Conservation (phyloP, 345 rosid species). For the Isatis tinctoria region DNA sequence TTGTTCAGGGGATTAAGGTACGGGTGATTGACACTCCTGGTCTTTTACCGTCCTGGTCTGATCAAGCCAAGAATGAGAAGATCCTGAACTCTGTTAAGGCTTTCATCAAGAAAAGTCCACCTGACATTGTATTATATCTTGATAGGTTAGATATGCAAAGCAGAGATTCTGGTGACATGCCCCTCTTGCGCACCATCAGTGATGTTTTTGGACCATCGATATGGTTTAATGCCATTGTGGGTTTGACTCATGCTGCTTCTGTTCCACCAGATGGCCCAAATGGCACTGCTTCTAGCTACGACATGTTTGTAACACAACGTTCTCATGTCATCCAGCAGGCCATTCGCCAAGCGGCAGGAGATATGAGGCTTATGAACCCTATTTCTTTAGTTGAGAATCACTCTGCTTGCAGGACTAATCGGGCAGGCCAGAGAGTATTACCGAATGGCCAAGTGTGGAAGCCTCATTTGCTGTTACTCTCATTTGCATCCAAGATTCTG, state of each 20-base stretch:
- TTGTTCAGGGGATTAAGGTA: slow-evolving; percentile 97
- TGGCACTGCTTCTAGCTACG: slow-evolving; percentile 91
- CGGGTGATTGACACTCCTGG: slow-evolving; percentile 98
- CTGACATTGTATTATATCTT: slow-evolving; percentile 94
- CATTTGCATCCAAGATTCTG: slow-evolving; percentile 96
- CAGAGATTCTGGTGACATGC: slow-evolving; percentile 95
- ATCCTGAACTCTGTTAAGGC: slow-evolving; percentile 74
- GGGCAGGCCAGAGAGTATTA: slow-evolving; percentile 97
- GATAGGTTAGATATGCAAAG: slow-evolving; percentile 96
- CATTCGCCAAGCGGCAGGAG: slow-evolving; percentile 98
- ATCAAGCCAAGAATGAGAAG: slow-evolving; percentile 90
- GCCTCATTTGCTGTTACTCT: slow-evolving; percentile 89
- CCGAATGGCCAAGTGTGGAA: slow-evolving; percentile 99
- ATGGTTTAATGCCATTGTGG: slow-evolving; percentile 99
- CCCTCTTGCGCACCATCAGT: slow-evolving; percentile 85
- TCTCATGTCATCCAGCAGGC: slow-evolving; percentile 96
- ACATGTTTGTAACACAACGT: slow-evolving; percentile 96
- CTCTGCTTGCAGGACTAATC: slow-evolving; percentile 94
- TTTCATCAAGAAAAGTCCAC: slow-evolving; percentile 86
- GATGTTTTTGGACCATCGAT: slow-evolving; percentile 90
- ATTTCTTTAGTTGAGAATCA: slow-evolving; percentile 97
- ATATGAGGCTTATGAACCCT: slow-evolving; percentile 99
- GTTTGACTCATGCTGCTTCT: slow-evolving; percentile 97
- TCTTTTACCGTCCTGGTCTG: slow-evolving; percentile 89
- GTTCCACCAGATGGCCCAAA: slow-evolving; percentile 99